Conservation (phyloP, 2,329 filamentous ascomycete genomes). For the Penicillium janthinellum region DNA sequence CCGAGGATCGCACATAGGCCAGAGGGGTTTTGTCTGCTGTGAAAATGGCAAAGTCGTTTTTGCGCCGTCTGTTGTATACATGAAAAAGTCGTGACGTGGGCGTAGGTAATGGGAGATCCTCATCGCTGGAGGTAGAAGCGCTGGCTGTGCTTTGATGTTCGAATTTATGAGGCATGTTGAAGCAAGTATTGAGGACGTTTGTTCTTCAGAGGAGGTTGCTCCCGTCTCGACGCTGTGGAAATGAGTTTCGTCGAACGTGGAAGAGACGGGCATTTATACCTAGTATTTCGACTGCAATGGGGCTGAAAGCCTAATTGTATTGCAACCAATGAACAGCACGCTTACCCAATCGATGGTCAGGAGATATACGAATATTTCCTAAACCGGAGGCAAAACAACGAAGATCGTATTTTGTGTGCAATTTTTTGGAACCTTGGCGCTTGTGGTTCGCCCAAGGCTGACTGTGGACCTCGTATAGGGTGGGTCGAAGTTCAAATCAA, state of each 20-base stretch:
- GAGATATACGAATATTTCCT: neutral
- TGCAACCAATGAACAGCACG: no score
- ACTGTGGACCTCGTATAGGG: neutral
- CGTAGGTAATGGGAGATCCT: neutral
- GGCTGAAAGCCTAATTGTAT: no score
- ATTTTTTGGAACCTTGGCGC: neutral
- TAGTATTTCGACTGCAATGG: neutral
- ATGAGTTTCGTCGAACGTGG: neutral
- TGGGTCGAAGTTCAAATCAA: neutral
- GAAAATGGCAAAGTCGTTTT: neutral
- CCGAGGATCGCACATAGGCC: constrained; percentile 1
- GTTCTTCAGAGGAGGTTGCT: neutral
- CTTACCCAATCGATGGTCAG: no score
- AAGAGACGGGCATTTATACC: neutral
- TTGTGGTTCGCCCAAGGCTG: neutral
- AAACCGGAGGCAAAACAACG: neutral
- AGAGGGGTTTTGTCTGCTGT: neutral
- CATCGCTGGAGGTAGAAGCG: neutral
- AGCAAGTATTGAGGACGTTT: neutral
- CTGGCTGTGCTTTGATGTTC: neutral
- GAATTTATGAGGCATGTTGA: neutral
- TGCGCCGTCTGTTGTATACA: neutral
- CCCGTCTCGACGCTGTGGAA: neutral
- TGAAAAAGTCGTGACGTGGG: neutral
- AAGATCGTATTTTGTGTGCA: neutral